Conservation (phyloP, 306 rosid genomes). For the Trifolium repens region DNA sequence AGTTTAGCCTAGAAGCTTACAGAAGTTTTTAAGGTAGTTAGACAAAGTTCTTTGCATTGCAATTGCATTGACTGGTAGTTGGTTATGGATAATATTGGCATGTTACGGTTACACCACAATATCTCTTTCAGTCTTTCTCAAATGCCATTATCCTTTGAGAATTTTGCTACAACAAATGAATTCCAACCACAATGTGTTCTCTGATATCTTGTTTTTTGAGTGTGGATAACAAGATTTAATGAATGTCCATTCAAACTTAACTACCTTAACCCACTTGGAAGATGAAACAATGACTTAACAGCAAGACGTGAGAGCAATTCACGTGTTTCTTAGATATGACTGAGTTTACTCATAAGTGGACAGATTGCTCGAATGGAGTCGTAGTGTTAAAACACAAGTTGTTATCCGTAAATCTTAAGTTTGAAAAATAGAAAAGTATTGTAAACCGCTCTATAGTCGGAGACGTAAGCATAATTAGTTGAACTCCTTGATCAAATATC, state of each 20-base stretch:
- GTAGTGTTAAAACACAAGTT: too few species aligned
- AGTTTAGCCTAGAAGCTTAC: too few species aligned
- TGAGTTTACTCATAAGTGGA: too few species aligned
- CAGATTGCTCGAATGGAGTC: too few species aligned
- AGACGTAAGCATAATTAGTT: too few species aligned
- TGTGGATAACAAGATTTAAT: not conserved
- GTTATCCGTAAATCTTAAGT: too few species aligned
- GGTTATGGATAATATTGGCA: not conserved
- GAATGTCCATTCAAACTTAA: not conserved
- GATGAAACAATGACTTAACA: not conserved
- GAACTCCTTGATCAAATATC: too few species aligned
- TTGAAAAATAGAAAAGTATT: too few species aligned
- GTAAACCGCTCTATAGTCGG: too few species aligned
- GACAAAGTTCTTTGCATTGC: not conserved
- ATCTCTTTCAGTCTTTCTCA: slow-evolving; percentile 33
- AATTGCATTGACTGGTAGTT: slow-evolving; percentile 14
- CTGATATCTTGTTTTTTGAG: slow-evolving; percentile 2
- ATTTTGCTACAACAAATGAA: not conserved
- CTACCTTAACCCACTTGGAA: not conserved
- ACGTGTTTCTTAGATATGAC: not conserved
- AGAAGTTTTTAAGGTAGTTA: not conserved
- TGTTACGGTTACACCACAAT: not conserved
- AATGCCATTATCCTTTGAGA: not conserved
- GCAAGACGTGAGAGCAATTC: not conserved
- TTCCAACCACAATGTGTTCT: not conserved